Percentiles rank a stretch among this genome's conserved stretches.
Evolutionary conservation across 345 rosid genomes (phyloP).

Genomic region (Cochlearia excelsa): DNA sequence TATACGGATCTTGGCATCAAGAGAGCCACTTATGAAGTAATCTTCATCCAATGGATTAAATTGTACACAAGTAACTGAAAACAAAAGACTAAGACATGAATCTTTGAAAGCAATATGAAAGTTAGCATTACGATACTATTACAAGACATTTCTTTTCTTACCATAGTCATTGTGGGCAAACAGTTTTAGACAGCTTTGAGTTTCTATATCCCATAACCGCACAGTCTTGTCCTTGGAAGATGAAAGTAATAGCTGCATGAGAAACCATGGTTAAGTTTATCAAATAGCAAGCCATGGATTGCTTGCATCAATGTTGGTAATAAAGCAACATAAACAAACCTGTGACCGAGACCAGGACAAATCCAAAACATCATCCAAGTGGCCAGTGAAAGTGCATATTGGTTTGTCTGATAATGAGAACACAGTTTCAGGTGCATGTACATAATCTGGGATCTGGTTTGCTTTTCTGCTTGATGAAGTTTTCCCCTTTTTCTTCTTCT

Average conservation of each 20-base stretch:
- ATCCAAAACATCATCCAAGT: slow-evolving; percentile 84
- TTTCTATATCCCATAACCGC: slow-evolving; percentile 85
- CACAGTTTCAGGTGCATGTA: slow-evolving; percentile 78
- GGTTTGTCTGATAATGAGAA: slow-evolving; percentile 82
- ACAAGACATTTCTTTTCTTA: slow-evolving; percentile 18
- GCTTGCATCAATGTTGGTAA: slow-evolving; percentile 5
- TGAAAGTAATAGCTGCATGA: slow-evolving; percentile 70
- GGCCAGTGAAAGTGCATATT: slow-evolving; percentile 76
- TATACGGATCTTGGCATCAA: slow-evolving; percentile 84
- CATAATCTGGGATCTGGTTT: slow-evolving; percentile 66
- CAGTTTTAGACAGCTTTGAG: slow-evolving; percentile 66
- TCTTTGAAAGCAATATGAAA: not conserved
- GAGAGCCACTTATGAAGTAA: slow-evolving; percentile 93
- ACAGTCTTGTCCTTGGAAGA: slow-evolving; percentile 99
- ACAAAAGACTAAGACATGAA: slow-evolving; percentile 17
- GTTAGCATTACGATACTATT: not conserved
- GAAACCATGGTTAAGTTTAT: slow-evolving; percentile 8
- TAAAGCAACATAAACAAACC: slow-evolving; percentile 43
- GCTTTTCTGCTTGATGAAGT: slow-evolving; percentile 42
- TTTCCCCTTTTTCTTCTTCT: slow-evolving; percentile 69
- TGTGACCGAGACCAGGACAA: slow-evolving; percentile 91
- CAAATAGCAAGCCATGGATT: not conserved
- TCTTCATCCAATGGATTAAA: slow-evolving; percentile 90
- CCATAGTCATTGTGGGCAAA: slow-evolving; percentile 98
- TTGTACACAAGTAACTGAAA: slow-evolving; percentile 86